phyloP scores from a whole-genome alignment of 306 rosid species.

The Cyclanthera cordifolia region DNA sequence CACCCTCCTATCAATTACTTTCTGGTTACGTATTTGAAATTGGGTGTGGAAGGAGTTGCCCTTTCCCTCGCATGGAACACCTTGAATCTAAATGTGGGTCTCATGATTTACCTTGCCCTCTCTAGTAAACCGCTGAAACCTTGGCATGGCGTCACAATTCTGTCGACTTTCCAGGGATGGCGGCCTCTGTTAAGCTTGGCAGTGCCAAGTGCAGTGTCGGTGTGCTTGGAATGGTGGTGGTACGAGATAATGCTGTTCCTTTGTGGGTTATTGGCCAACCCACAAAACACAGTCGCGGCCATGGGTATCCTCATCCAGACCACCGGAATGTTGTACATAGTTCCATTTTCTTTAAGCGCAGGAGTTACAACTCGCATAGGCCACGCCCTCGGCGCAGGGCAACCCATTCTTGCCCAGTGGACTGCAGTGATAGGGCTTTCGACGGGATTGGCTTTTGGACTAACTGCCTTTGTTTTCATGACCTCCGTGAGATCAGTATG shows the following conservation, averaged over 20 bases:
- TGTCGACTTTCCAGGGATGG: slow-evolving; percentile 48
- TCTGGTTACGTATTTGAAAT: slow-evolving; percentile 29
- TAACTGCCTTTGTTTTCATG: slow-evolving; percentile 33
- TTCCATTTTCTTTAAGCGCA: slow-evolving; percentile 50
- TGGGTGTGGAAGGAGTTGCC: slow-evolving; percentile 67
- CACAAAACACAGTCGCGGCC: slow-evolving; percentile 64
- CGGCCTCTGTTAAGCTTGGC: slow-evolving; percentile 50
- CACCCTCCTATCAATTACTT: slow-evolving; percentile 55
- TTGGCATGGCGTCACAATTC: slow-evolving; percentile 44
- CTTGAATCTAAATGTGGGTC: slow-evolving; percentile 37
- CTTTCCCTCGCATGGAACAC: slow-evolving; percentile 69
- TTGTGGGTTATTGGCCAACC: slow-evolving; percentile 52
- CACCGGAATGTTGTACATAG: slow-evolving; percentile 53
- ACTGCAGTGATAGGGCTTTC: slow-evolving; percentile 49
- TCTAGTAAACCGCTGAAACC: slow-evolving; percentile 56
- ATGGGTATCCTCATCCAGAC: slow-evolving; percentile 95
- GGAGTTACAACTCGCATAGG: slow-evolving; percentile 68
- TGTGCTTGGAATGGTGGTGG: slow-evolving; percentile 94
- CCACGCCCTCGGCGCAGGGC: slow-evolving; percentile 67
- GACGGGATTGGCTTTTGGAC: slow-evolving; percentile 31
- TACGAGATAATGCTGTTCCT: slow-evolving; percentile 74
- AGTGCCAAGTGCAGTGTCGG: slow-evolving; percentile 55
- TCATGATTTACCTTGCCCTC: slow-evolving; percentile 40
- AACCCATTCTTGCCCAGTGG: slow-evolving; percentile 42
- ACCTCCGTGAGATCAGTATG: slow-evolving; percentile 30